These are phyloP conservation scores for Mimosa bimucronata DNA, from an alignment of 306 rosid genomes.

Conservation along the genomic window DNA sequence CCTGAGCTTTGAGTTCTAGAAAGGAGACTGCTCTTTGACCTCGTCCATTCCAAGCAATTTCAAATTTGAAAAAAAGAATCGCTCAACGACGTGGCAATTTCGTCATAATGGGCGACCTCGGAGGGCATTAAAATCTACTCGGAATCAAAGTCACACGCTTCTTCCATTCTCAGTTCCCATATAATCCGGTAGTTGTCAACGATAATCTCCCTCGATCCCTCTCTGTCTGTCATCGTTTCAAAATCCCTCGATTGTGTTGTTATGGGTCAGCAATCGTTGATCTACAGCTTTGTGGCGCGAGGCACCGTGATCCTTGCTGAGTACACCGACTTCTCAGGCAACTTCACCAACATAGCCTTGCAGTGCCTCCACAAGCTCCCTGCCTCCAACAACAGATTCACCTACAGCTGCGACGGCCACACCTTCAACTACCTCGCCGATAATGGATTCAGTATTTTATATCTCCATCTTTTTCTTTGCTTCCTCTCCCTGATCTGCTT, in stretches of 20 bases:
- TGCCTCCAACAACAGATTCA: constrained; percentile 54
- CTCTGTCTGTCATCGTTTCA: not conserved
- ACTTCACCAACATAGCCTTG: constrained; percentile 52
- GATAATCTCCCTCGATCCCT: not conserved
- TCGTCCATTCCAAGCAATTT: not conserved
- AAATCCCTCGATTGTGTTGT: not conserved
- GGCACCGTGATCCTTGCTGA: constrained; percentile 54
- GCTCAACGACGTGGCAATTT: not conserved
- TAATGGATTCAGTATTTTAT: constrained; percentile 42
- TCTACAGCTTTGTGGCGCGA: constrained; percentile 56
- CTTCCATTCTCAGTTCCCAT: not conserved
- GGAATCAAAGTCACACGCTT: not conserved
- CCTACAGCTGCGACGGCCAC: constrained; percentile 57
- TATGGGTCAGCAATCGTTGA: constrained; percentile 53
- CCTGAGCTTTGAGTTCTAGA: not conserved
- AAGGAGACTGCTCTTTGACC: not conserved
- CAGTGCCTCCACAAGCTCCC: constrained; percentile 63
- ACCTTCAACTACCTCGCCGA: constrained; percentile 57
- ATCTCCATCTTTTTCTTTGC: not conserved
- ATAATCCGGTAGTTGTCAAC: not conserved
- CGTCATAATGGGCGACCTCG: not conserved
- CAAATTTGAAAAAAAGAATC: constrained; percentile 1
- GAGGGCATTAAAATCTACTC: not conserved
- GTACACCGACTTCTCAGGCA: constrained; percentile 53
- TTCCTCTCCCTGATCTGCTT: not conserved